phyloP scores from a whole-genome alignment of 2,329 filamentous ascomycete species.

The Botrytis sinoallii region DNA sequence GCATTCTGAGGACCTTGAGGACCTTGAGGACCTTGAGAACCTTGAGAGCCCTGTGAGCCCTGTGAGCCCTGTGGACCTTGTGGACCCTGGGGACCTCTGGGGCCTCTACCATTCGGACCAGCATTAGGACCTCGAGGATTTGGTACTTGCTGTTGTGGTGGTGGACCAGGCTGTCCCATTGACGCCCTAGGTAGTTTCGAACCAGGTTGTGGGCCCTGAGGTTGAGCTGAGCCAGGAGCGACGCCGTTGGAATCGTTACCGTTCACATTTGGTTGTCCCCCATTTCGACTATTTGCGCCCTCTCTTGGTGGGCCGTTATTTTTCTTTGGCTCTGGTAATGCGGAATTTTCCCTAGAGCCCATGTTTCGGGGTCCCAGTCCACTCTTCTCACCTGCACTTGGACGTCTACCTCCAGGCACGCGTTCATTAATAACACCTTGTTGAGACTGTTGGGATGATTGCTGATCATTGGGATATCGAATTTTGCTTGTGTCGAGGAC shows the following conservation, averaged over 20 bases:
- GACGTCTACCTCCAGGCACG: conserved; percentile 37
- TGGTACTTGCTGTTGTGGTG: conserved; percentile 62
- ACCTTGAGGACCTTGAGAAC: conserved; percentile 14
- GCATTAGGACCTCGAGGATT: conserved; percentile 41
- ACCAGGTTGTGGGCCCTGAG: conserved; percentile 41
- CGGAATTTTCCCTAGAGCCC: conserved; percentile 34
- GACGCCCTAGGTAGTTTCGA: conserved; percentile 60
- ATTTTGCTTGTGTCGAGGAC: conserved; percentile 95
- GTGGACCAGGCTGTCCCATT: conserved; percentile 58
- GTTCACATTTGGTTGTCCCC: conserved; percentile 38
- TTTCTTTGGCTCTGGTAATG: conserved; percentile 46
- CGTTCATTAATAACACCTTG: conserved; percentile 42
- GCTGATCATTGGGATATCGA: conserved; percentile 79
- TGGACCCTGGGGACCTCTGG: background rate
- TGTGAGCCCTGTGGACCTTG: conserved; percentile 16
- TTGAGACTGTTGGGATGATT: conserved; percentile 39
- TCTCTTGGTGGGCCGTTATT: conserved; percentile 43
- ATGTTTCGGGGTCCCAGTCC: conserved; percentile 31
- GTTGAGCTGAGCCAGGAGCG: conserved; percentile 36
- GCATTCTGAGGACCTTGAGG: conserved; percentile 17
- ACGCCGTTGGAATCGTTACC: conserved; percentile 39
- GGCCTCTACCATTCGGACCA: conserved; percentile 20
- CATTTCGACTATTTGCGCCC: conserved; percentile 42
- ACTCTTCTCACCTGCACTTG: conserved; percentile 45
- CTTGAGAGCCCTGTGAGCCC: background rate